phyloP scores from a whole-genome alignment of 768 basidiomycete species.

The Strobilomyces echinocephalus region DNA sequence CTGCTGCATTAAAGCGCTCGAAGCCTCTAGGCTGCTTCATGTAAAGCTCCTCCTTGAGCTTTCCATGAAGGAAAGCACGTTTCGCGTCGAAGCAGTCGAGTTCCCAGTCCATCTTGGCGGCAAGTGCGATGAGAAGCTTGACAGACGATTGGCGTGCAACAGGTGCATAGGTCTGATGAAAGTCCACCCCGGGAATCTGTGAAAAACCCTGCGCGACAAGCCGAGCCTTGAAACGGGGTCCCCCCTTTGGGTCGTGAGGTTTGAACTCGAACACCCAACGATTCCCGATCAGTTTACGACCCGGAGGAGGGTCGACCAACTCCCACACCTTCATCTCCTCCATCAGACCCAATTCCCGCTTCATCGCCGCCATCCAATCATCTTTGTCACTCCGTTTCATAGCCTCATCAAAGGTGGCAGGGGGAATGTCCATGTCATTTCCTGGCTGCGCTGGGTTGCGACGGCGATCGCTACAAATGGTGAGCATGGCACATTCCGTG shows the following conservation, averaged over 20 bases:
- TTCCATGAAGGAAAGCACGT: not conserved
- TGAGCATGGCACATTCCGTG: not conserved
- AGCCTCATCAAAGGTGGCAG: not conserved
- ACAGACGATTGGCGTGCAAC: not conserved
- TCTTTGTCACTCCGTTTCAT: not conserved
- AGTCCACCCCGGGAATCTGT: not conserved
- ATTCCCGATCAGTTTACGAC: not conserved
- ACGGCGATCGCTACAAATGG: not conserved
- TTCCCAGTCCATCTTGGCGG: not conserved
- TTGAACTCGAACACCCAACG: slow-evolving; percentile 11
- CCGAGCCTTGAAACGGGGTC: not conserved
- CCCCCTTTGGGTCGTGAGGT: not conserved
- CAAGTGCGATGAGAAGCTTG: not conserved
- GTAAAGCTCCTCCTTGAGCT: slow-evolving; percentile 24
- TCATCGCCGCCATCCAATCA: not conserved
- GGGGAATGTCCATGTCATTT: not conserved
- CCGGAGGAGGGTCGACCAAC: not conserved
- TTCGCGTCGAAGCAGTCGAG: slow-evolving; percentile 9
- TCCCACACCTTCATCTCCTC: not conserved
- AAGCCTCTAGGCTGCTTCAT: slow-evolving; percentile 35
- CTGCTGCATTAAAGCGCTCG: slow-evolving; percentile 4
- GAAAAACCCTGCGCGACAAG: slow-evolving; percentile 4
- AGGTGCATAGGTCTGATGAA: slow-evolving; percentile 20
- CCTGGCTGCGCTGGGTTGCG: not conserved
- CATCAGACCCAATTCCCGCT: no score